A percentile compares a stretch with the other conserved stretches of the same genome.
These are phyloP conservation scores for Mucor racemosus DNA, from an alignment of 371 early-diverging fungal species.

Conservation along the genomic window DNA sequence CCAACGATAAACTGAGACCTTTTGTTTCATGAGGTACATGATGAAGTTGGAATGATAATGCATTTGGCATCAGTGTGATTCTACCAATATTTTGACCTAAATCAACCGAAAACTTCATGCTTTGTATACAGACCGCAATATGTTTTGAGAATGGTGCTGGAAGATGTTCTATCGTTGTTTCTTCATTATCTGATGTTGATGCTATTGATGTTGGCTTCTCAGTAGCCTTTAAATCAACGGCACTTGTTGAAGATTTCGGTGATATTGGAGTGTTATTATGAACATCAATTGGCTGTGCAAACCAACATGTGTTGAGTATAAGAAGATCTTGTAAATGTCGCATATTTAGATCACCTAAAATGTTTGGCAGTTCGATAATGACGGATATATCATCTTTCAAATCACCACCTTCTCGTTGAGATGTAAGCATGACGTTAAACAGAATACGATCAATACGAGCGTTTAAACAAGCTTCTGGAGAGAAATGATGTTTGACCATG, in stretches of 20 bases:
- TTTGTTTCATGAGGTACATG: constrained; percentile 51
- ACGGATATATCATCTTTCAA: constrained; percentile 61
- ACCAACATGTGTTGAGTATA: constrained; percentile 72
- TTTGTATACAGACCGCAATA: constrained; percentile 53
- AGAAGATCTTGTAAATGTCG: constrained; percentile 82
- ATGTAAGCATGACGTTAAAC: constrained; percentile 64
- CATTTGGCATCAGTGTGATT: constrained; percentile 53
- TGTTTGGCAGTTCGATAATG: constrained; percentile 62
- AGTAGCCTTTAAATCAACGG: not conserved
- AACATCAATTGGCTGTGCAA: constrained; percentile 36
- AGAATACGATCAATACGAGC: constrained; percentile 63
- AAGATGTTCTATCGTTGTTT: not conserved
- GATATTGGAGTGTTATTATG: not conserved
- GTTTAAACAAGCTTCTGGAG: constrained; percentile 80
- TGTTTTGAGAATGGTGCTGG: constrained; percentile 56
- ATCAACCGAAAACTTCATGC: constrained; percentile 65
- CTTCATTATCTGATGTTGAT: not conserved
- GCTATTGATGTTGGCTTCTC: not conserved
- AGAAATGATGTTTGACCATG: constrained; percentile 77
- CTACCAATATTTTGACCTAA: constrained; percentile 82
- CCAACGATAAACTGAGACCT: constrained; percentile 45
- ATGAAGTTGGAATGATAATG: constrained; percentile 52
- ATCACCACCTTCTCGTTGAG: constrained; percentile 39
- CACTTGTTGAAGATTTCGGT: not conserved
- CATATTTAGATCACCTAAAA: constrained; percentile 68